Evolutionary conservation across 2,329 filamentous ascomycete species (phyloP).

Genomic region (Raffaelea arxii): DNA sequence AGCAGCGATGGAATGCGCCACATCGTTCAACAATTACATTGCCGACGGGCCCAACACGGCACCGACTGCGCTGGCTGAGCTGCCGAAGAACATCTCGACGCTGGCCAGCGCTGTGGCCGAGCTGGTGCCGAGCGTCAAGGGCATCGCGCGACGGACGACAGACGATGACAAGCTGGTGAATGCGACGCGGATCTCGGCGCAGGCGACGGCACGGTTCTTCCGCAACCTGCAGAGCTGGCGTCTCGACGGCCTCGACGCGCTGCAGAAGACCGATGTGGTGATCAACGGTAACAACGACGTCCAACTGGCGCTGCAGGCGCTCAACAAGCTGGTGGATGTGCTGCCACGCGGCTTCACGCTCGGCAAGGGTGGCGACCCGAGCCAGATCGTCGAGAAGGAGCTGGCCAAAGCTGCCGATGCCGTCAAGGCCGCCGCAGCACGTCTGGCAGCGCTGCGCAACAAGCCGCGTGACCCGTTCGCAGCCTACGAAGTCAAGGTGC

Average conservation of each 20-base stretch:
- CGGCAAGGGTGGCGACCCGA: constrained; percentile 71
- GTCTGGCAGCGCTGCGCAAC: constrained; percentile 84
- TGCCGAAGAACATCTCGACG: constrained; percentile 85
- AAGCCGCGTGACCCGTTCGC: constrained; percentile 94
- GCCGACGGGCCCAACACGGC: constrained; percentile 88
- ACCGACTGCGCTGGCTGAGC: constrained; percentile 41
- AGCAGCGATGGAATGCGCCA: constrained; percentile 93
- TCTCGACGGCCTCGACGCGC: constrained; percentile 77
- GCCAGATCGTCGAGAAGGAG: constrained; percentile 86
- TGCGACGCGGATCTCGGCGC: constrained; percentile 73
- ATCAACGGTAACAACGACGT: constrained; percentile 97
- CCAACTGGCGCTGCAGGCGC: constrained; percentile 82
- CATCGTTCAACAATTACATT: constrained; percentile 96
- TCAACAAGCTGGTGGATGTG: constrained; percentile 86
- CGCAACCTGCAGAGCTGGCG: constrained; percentile 88
- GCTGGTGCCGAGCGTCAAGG: constrained; percentile 93
- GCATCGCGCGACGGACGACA: constrained; percentile 81
- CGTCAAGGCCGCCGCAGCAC: constrained; percentile 83
- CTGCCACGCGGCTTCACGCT: constrained; percentile 88
- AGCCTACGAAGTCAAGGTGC: constrained; percentile 91
- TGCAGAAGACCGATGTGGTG: constrained; percentile 93
- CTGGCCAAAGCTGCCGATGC: constrained; percentile 89
- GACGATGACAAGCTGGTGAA: constrained; percentile 91
- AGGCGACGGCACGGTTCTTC: constrained; percentile 89
- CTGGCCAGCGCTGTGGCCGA: constrained; percentile 88